Percentiles rank a stretch among this genome's conserved stretches.
These are phyloP conservation scores for Zea mays DNA, from an alignment of 176 grass and related monocot genomes.

Conservation along the genomic window Zm-B73-REFERENCE-NAM-5.0 NC_050102.1:161584501-161585000, in stretches of 20 bases:
- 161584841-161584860: neutral
- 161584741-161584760: conserved; percentile 38
- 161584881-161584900: conserved; percentile 31
- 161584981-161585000: neutral
- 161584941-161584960: conserved; percentile 11
- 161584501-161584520: no score
- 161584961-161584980: neutral
- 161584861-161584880: neutral
- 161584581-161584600: no score
- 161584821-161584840: neutral
- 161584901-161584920: conserved; percentile 34
- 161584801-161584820: neutral
- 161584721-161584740: neutral
- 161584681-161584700: neutral
- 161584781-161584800: no score
- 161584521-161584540: no score
- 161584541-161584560: no score
- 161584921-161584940: conserved; percentile 1
- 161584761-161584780: conserved; percentile 32
- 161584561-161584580: no score
- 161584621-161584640: no score
- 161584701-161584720: neutral
- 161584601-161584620: no score
- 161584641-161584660: neutral
- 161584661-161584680: neutral